Conservation (phyloP, 768 basidiomycete species). For the Lactarius akahatsu region DNA sequence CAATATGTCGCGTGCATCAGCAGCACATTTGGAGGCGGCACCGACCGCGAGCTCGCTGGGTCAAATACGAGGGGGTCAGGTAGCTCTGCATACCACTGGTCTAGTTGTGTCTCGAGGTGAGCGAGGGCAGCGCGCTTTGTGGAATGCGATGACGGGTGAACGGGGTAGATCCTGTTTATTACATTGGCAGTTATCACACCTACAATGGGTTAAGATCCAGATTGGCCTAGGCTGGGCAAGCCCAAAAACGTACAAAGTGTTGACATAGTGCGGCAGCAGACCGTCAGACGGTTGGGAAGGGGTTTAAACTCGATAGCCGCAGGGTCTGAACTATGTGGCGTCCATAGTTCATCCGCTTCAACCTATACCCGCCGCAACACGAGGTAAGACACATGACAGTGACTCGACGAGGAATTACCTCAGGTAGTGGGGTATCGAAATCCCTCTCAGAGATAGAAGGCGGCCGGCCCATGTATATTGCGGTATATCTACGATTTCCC, state of each 20-base stretch:
- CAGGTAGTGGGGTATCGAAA: conserved; percentile 65
- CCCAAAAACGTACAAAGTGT: conserved; percentile 51
- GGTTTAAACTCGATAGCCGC: conserved; percentile 46
- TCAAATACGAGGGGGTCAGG: conserved; percentile 65
- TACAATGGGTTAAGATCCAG: conserved; percentile 34
- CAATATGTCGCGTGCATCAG: conserved; percentile 75
- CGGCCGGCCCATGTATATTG: conserved; percentile 76
- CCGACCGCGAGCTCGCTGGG: conserved; percentile 48
- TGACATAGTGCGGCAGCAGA: conserved; percentile 55
- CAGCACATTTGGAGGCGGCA: conserved; percentile 64
- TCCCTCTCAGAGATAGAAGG: conserved; percentile 66
- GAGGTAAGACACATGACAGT: neutral
- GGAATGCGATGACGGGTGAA: conserved; percentile 48
- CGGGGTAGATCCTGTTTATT: conserved; percentile 67
- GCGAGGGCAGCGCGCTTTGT: conserved; percentile 51
- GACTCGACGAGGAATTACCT: conserved; percentile 33
- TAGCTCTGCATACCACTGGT: conserved; percentile 72
- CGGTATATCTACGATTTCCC: conserved; percentile 52
- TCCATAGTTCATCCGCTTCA: conserved; percentile 58
- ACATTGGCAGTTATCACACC: conserved; percentile 68
- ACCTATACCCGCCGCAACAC: conserved; percentile 41
- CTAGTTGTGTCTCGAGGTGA: conserved; percentile 62
- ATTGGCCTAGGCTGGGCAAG: neutral
- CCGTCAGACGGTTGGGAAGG: conserved; percentile 49
- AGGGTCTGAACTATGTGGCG: conserved; percentile 41